Percentiles rank a stretch among this genome's conserved stretches.
phyloP scores from a whole-genome alignment of 371 early-diverging fungal genomes.

The Dichotomocladium elegans region DNA sequence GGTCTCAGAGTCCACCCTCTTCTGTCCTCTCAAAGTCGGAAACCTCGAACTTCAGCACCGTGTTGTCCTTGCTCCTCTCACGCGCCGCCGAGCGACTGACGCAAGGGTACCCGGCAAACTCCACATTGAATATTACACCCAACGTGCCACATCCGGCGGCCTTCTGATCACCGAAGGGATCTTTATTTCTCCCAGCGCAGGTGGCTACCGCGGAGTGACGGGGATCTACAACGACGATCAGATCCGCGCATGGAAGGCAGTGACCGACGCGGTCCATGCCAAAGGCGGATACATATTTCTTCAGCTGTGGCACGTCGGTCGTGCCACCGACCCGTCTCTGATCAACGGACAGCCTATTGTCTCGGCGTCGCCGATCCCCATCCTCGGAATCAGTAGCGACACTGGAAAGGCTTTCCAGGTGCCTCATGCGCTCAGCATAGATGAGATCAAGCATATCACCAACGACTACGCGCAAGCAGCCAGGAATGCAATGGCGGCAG shows the following conservation, averaged over 20 bases:
- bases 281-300: conserved; percentile 53
- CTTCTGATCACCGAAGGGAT: conserved; percentile 59
- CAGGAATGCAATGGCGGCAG: conserved; percentile 39
- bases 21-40: conserved; percentile 31
- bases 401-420: conserved; percentile 34
- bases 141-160: conserved; percentile 54
- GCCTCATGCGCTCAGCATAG: conserved; percentile 15
- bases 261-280: conserved; percentile 55
- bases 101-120: conserved; percentile 36
- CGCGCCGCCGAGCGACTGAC: conserved; percentile 37
- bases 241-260: conserved; percentile 53
- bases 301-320: conserved; percentile 34
- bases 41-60: conserved; percentile 37
- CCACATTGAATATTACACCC: conserved; percentile 50
- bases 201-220: conserved; percentile 31
- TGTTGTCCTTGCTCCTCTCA: conserved; percentile 52
- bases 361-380: conserved; percentile 15
- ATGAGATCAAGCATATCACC: conserved; percentile 40
- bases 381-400: conserved; percentile 3
- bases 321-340: background rate
- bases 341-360: conserved; percentile 8
- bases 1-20: conserved; percentile 7
- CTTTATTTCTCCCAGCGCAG: conserved; percentile 38
- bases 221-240: conserved; percentile 51
- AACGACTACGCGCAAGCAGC: conserved; percentile 43